These are phyloP conservation scores for Ilyonectria destructans DNA, from an alignment of 2,329 filamentous ascomycete species.

Conservation along the genomic window DNA sequence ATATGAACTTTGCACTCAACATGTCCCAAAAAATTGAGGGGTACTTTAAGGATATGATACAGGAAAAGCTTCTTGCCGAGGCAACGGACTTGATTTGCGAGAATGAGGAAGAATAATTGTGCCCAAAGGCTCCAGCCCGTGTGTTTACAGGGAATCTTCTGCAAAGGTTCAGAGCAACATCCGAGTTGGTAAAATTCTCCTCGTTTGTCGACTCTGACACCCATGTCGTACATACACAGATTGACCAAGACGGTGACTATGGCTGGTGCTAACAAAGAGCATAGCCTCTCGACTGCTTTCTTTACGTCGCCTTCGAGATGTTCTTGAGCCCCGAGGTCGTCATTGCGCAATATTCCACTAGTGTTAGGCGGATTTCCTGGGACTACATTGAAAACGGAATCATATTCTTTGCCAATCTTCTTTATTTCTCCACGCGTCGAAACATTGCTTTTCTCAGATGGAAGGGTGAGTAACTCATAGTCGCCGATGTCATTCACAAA, in stretches of 20 bases:
- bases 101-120: slow-evolving; percentile 61
- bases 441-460: slow-evolving; percentile 25
- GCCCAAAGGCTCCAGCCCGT: slow-evolving; percentile 64
- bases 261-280: not conserved
- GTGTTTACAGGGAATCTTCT: slow-evolving; percentile 64
- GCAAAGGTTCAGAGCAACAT: slow-evolving; percentile 29
- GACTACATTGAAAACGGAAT: slow-evolving; percentile 29
- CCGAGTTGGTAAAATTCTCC: slow-evolving; percentile 27
- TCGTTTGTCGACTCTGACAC: slow-evolving; percentile 80
- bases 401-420: slow-evolving; percentile 21
- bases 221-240: slow-evolving; percentile 61
- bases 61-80: slow-evolving; percentile 35
- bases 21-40: slow-evolving; percentile 43
- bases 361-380: slow-evolving; percentile 24
- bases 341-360: slow-evolving; percentile 25
- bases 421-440: slow-evolving; percentile 22
- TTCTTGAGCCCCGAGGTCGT: slow-evolving; percentile 25
- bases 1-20: slow-evolving; percentile 30
- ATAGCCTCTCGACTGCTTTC: slow-evolving; percentile 20
- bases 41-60: slow-evolving; percentile 59
- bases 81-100: slow-evolving; percentile 46
- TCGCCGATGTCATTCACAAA: too few relatives aligned
- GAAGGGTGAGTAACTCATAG: slow-evolving; percentile 5
- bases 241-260: too few relatives aligned
- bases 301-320: slow-evolving; percentile 22